These are phyloP conservation scores for Magnusiomyces fungicola DNA, from an alignment of 1,139 yeast genomes.

Conservation along the genomic window DNA sequence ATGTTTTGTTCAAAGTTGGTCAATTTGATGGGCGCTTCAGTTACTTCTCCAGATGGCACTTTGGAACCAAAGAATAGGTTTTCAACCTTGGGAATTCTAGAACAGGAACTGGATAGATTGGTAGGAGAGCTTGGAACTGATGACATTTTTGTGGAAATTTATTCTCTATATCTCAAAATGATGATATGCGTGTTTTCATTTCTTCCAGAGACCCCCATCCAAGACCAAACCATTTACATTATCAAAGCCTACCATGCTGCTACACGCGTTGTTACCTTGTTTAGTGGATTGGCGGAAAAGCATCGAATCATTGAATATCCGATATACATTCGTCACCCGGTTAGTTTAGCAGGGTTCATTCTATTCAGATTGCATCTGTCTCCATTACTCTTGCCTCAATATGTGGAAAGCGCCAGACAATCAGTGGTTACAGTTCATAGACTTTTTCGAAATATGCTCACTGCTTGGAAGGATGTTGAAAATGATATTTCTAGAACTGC, in stretches of 20 bases:
- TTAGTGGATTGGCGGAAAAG: slow-evolving; percentile 61
- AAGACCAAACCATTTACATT: slow-evolving; percentile 80
- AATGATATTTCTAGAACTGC: slow-evolving; percentile 91
- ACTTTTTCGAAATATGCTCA: slow-evolving; percentile 73
- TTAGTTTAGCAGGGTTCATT: slow-evolving; percentile 70
- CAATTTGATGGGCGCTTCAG: slow-evolving; percentile 81
- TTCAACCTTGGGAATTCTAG: slow-evolving; percentile 65
- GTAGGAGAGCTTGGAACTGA: slow-evolving; percentile 55
- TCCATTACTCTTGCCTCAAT: slow-evolving; percentile 65
- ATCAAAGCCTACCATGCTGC: slow-evolving; percentile 76
- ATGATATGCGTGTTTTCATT: slow-evolving; percentile 88
- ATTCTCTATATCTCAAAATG: slow-evolving; percentile 67
- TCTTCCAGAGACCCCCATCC: slow-evolving; percentile 83
- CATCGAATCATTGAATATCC: slow-evolving; percentile 77
- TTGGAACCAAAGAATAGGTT: slow-evolving; percentile 80
- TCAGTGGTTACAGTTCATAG: slow-evolving; percentile 91
- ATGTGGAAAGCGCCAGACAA: slow-evolving; percentile 84
- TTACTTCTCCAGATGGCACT: slow-evolving; percentile 84
- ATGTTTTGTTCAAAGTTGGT: slow-evolving; percentile 81
- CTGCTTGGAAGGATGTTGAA: slow-evolving; percentile 87
- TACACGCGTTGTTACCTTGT: slow-evolving; percentile 71
- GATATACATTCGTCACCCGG: slow-evolving; percentile 77
- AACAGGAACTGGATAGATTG: slow-evolving; percentile 68
- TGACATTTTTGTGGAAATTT: slow-evolving; percentile 59
- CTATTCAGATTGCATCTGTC: slow-evolving; percentile 78